Evolutionary conservation across 2,329 filamentous ascomycete genomes (phyloP), one percentile per base, ranked within the genome.

Genomic region (Botrytis medusae): DNA sequence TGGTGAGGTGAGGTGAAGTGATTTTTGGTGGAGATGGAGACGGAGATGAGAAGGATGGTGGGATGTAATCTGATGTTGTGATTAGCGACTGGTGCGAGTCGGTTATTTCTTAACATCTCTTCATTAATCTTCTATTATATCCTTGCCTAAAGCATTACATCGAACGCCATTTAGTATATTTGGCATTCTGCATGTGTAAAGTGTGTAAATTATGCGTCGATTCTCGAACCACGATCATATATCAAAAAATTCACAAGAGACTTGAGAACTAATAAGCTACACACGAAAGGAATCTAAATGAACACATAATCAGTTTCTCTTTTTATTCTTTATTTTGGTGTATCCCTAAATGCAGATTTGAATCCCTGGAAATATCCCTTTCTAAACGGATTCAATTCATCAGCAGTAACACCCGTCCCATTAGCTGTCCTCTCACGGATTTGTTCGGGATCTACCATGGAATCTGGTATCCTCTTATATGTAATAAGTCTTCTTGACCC

Each of bases 401-500:
- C 87, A 1, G 91, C 91, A 34, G 82, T 87, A 16, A 83, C 82
- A 3, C 86, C 87, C 61, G 79, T 79, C 59, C 80, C 82, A 63
- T 83, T 81, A 10, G 80, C 77, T 70, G 79, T 79, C 76, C 81
- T 76, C 64, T 77, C 76, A 34, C 76, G 76, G 48, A 69, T 71
- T 73, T 51, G 64, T 63, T 77, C 77, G 72, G 75, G 65, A 37
- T 82, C 85, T 12, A 93, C 86, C 48, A 86, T 84, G 18, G 80
- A 84, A 77, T 93, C 90, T 0, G 88, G 86, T 32, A 93, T 84
- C 70, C 94, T 88, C 62, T 90, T 87, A 82, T 98, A 98, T 0
- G 94, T 97, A 70, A 98, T 92, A 51, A 99, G 85, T 76, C 94
- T 88, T 74, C 96, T 89, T 32, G 94, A 96, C 96, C 95, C 92